phyloP scores from a whole-genome alignment of 2,329 filamentous ascomycete species.

The Paraphaeosphaeria sporulosa region DNA sequence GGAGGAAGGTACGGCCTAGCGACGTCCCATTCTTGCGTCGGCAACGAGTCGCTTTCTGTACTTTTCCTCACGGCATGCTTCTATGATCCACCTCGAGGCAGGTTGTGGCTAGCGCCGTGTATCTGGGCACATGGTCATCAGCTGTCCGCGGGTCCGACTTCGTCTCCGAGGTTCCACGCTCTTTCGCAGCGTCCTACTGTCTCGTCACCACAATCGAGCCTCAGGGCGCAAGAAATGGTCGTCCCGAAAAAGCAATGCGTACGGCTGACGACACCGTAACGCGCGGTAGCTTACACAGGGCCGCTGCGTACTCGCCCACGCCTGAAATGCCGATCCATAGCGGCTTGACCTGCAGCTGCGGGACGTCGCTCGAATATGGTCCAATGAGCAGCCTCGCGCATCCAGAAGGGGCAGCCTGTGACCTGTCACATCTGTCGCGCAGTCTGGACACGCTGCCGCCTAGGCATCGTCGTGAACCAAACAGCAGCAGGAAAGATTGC shows the following conservation, averaged over 20 bases:
- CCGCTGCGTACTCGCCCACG: constrained; percentile 1
- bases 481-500: background rate
- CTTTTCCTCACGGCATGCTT: too few species aligned
- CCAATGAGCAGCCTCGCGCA: constrained; percentile 24
- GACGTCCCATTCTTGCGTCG: too few species aligned
- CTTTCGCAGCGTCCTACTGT: too few species aligned
- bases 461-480: constrained; percentile 20
- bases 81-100: too few species aligned
- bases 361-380: constrained; percentile 23
- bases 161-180: too few species aligned
- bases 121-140: too few species aligned
- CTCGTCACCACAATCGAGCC: background rate
- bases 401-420: constrained; percentile 23
- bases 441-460: constrained; percentile 23
- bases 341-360: constrained; percentile 10
- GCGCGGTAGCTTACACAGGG: constrained; percentile 1
- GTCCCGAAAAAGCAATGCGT: constrained; percentile 5
- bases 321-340: constrained; percentile 1
- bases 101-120: too few species aligned
- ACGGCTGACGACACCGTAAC: constrained; percentile 8
- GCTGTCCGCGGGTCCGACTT: too few species aligned
- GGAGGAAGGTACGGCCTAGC: too few species aligned
- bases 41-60: too few species aligned
- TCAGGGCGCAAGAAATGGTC: background rate
- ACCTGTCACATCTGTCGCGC: constrained; percentile 23